Evolutionary conservation across 2,329 filamentous ascomycete species (phyloP).

Genomic region (Stachybotrys echinatus): DNA sequence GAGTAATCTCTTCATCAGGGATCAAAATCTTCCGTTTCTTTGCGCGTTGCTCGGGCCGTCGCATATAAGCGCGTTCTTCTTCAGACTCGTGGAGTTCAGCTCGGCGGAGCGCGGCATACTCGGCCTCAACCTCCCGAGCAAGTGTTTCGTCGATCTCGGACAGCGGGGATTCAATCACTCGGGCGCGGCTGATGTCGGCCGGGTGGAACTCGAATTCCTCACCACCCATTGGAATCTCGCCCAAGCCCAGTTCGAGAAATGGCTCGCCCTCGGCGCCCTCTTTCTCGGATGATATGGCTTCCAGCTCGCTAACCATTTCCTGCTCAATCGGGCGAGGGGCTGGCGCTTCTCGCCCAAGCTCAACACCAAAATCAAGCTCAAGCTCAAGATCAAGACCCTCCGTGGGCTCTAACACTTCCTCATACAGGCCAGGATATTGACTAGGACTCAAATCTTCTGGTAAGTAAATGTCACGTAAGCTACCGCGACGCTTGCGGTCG

Average conservation of each 20-base stretch:
- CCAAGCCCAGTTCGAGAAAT: slow-evolving; percentile 49
- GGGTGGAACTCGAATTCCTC: slow-evolving; percentile 62
- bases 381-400: slow-evolving; percentile 70
- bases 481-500: slow-evolving; percentile 52
- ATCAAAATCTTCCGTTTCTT: slow-evolving; percentile 74
- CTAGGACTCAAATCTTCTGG: slow-evolving; percentile 68
- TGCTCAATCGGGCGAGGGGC: slow-evolving; percentile 62
- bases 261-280: slow-evolving; percentile 50
- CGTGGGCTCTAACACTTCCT: slow-evolving; percentile 50
- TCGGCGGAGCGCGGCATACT: slow-evolving; percentile 45
- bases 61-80: slow-evolving; percentile 54
- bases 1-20: slow-evolving; percentile 74
- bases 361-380: slow-evolving; percentile 73
- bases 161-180: slow-evolving; percentile 65
- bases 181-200: slow-evolving; percentile 55
- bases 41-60: slow-evolving; percentile 65
- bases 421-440: slow-evolving; percentile 66
- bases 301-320: slow-evolving; percentile 62
- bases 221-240: slow-evolving; percentile 55
- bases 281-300: slow-evolving; percentile 52
- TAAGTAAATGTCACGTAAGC: slow-evolving; percentile 61
- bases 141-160: slow-evolving; percentile 64
- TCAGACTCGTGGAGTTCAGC: slow-evolving; percentile 58
- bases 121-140: slow-evolving; percentile 53
- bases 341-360: slow-evolving; percentile 85